Conservation (phyloP, 768 basidiomycete genomes). For the Coprinopsis sp. region DNA sequence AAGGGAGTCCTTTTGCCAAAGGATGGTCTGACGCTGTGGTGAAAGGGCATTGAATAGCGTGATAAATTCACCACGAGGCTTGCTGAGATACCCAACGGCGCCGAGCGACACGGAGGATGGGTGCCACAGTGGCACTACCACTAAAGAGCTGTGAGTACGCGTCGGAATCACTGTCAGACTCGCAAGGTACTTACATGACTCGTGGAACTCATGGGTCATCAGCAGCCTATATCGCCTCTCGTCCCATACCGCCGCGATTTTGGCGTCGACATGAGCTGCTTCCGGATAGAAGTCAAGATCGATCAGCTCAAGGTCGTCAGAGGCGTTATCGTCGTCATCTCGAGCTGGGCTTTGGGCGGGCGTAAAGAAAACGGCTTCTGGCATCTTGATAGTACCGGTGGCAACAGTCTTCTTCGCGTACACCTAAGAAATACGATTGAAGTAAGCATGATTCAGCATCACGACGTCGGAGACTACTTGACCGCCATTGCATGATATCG, state of each 20-base stretch:
- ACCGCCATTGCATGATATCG: constrained; percentile 3
- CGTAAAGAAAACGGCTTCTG: constrained; percentile 32
- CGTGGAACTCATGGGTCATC: constrained; percentile 64
- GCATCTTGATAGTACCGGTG: constrained; percentile 26
- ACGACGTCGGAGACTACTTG: background rate
- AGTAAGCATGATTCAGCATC: background rate
- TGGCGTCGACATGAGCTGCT: constrained; percentile 33
- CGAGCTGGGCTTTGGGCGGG: constrained; percentile 2
- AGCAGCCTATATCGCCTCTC: constrained; percentile 68
- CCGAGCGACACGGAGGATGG: constrained; percentile 63
- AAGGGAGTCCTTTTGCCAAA: constrained; percentile 44
- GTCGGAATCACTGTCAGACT: constrained; percentile 3
- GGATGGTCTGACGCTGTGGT: constrained; percentile 44
- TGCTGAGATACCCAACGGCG: constrained; percentile 74
- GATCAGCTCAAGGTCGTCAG: constrained; percentile 9
- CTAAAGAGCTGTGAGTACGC: constrained; percentile 25
- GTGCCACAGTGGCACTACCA: constrained; percentile 67
- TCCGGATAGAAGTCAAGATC: constrained; percentile 25
- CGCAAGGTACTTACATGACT: constrained; percentile 49
- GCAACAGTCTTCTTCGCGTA: constrained; percentile 30
- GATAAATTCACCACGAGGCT: constrained; percentile 63
- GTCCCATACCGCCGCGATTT: constrained; percentile 40
- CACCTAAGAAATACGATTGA: too few species aligned
- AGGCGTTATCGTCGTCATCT: background rate
- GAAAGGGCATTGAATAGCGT: constrained; percentile 69